A percentile compares a stretch with the other conserved stretches of the same genome.
Conservation (phyloP, 2,329 filamentous ascomycete species). For the Talaromyces sp. region DNA sequence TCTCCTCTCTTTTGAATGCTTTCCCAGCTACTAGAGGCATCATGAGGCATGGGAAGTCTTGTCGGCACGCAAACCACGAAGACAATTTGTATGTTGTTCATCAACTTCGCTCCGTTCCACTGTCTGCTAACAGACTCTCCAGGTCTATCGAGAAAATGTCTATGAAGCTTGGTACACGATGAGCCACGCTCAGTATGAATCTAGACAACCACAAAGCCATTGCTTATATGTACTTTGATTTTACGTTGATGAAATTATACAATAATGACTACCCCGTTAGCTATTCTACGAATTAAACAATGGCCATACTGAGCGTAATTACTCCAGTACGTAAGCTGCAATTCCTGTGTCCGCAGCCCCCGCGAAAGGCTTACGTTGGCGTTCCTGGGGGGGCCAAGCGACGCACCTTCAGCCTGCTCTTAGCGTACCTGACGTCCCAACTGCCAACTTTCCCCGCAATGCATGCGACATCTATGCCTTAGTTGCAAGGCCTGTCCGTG, state of each 20-base stretch:
- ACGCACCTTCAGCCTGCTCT: neutral
- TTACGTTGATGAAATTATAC: slow-evolving; percentile 7
- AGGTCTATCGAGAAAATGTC: neutral
- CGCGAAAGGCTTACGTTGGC: slow-evolving; percentile 1
- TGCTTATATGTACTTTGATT: slow-evolving; percentile 8
- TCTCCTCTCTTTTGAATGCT: neutral
- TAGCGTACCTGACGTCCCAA: neutral
- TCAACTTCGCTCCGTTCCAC: neutral
- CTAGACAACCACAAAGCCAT: neutral
- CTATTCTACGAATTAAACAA: neutral
- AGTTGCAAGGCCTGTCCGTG: neutral
- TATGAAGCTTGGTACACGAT: neutral
- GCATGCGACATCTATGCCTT: slow-evolving; percentile 1
- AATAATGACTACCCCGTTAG: neutral
- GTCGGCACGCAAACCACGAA: slow-evolving; percentile 15
- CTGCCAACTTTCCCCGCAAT: slow-evolving; percentile 11
- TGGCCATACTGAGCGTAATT: neutral
- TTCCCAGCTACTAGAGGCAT: neutral
- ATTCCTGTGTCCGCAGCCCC: neutral
- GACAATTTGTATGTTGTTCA: slow-evolving; percentile 1
- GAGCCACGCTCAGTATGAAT: neutral
- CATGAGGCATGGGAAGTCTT: slow-evolving; percentile 2
- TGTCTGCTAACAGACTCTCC: neutral
- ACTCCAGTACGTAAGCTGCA: neutral
- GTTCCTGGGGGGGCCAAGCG: neutral